phyloP scores from a whole-genome alignment of 176 grass and related monocot species.

The Phyllostachys edulis region DNA sequence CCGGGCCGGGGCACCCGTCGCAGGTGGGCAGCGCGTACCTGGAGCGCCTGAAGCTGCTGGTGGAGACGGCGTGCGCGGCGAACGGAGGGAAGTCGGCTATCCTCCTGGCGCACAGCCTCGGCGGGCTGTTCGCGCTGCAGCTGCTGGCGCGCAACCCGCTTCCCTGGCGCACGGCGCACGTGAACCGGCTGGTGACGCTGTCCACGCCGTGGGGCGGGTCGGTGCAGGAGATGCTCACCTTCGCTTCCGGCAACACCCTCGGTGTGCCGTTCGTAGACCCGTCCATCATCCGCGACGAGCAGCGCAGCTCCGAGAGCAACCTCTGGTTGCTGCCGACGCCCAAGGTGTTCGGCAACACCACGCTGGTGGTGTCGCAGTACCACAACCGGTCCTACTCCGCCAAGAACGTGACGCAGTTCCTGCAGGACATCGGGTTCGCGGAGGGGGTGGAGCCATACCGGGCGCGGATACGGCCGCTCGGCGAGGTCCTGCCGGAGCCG shows the following conservation, averaged over 20 bases:
- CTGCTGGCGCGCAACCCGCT: constrained; percentile 51
- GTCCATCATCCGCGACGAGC: constrained; percentile 53
- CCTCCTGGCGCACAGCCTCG: constrained; percentile 80
- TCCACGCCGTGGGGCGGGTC: constrained; percentile 72
- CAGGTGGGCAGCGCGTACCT: constrained; percentile 62
- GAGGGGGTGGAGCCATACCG: constrained; percentile 62
- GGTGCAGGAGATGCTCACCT: constrained; percentile 68
- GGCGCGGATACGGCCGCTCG: constrained; percentile 47
- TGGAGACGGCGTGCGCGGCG: constrained; percentile 47
- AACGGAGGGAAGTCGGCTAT: constrained; percentile 55
- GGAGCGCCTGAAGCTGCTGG: constrained; percentile 49
- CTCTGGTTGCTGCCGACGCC: constrained; percentile 79
- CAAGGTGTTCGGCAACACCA: constrained; percentile 45
- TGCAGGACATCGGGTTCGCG: constrained; percentile 72
- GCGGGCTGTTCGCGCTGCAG: constrained; percentile 68
- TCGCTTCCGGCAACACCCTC: constrained; percentile 67
- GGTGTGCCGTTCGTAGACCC: constrained; percentile 67
- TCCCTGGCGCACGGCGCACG: constrained; percentile 48
- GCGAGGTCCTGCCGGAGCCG: constrained; percentile 57
- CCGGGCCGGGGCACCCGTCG: constrained; percentile 57
- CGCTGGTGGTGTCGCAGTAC: constrained; percentile 44
- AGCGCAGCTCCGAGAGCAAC: constrained; percentile 79
- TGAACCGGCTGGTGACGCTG: constrained; percentile 64
- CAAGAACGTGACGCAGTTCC: constrained; percentile 60
- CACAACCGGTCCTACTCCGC: constrained; percentile 64